These are phyloP conservation scores for Trichoderma virens DNA, from an alignment of 495 filamentous ascomycete species.

Conservation along the genomic window DNA sequence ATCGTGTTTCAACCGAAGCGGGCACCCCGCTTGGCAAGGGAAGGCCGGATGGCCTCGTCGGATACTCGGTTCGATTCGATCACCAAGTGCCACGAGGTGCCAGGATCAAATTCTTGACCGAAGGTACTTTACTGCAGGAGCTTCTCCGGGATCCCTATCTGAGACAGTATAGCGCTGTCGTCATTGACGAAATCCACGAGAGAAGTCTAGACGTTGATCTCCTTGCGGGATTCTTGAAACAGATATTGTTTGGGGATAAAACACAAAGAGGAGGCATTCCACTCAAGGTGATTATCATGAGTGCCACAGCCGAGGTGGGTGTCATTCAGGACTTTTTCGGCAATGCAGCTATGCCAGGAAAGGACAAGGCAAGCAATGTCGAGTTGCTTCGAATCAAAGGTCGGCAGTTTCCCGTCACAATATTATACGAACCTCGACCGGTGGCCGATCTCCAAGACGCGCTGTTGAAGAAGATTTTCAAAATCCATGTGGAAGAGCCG, in stretches of 20 bases:
- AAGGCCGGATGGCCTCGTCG: constrained; percentile 62
- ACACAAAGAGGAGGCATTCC: constrained; percentile 59
- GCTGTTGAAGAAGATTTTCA: constrained; percentile 74
- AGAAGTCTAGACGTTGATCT: constrained; percentile 94
- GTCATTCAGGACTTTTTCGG: constrained; percentile 69
- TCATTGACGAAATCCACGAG: constrained; percentile 97
- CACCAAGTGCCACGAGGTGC: constrained; percentile 62
- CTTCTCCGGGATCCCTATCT: constrained; percentile 80
- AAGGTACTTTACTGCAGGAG: constrained; percentile 95
- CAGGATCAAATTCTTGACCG: constrained; percentile 86
- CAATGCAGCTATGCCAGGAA: constrained; percentile 10
- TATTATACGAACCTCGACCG: constrained; percentile 66
- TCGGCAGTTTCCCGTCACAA: constrained; percentile 78
- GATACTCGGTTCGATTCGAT: constrained; percentile 93
- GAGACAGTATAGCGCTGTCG: constrained; percentile 74
- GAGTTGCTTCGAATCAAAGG: constrained; percentile 72
- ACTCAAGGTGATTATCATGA: constrained; percentile 92
- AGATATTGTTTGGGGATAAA: constrained; percentile 52
- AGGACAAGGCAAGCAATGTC: constrained; percentile 14
- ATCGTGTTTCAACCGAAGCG: constrained; percentile 83
- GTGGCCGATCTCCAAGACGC: constrained; percentile 79
- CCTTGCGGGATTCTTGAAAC: constrained; percentile 76
- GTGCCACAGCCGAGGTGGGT: constrained; percentile 86
- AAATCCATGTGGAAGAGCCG: constrained; percentile 80
- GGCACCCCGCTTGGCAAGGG: constrained; percentile 67